These are phyloP conservation scores for Diaporthe nobilis DNA, from an alignment of 2,329 filamentous ascomycete species.

Conservation along the genomic window DNA sequence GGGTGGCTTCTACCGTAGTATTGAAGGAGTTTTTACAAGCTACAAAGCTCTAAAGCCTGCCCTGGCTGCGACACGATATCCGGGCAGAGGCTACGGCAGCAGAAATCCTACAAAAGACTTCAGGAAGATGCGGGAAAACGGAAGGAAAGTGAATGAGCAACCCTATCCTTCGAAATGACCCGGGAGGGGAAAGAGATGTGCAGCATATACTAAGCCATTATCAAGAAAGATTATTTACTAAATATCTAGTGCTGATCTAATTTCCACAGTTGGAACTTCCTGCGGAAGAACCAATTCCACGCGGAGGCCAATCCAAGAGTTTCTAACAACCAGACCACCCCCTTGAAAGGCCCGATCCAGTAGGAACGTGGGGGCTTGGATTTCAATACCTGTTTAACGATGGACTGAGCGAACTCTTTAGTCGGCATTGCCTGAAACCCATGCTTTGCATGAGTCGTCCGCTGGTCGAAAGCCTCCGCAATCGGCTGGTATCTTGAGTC, in stretches of 20 bases:
- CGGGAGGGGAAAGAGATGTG: too few relatives aligned
- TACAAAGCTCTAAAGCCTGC: too few relatives aligned
- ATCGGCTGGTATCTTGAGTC: slow-evolving; percentile 6
- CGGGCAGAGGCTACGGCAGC: too few relatives aligned
- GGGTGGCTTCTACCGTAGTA: too few relatives aligned
- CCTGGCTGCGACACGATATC: too few relatives aligned
- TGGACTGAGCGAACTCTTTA: slow-evolving; percentile 2
- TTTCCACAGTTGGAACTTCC: slow-evolving; percentile 1
- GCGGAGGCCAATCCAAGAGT: slow-evolving; percentile 2
- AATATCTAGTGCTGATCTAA: background rate
- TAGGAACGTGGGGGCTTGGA: slow-evolving; percentile 8
- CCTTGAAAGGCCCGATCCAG: slow-evolving; percentile 7
- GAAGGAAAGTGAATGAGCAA: too few relatives aligned
- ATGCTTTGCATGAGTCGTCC: slow-evolving; percentile 9
- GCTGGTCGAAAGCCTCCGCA: background rate
- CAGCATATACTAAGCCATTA: background rate
- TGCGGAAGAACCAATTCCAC: slow-evolving; percentile 11
- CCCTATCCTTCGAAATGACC: too few relatives aligned
- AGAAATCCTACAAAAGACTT: too few relatives aligned
- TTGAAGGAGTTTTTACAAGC: too few relatives aligned
- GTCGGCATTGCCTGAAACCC: slow-evolving; percentile 2
- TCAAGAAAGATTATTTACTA: background rate
- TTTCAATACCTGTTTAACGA: slow-evolving; percentile 2
- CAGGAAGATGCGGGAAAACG: too few relatives aligned
- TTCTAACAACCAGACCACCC: background rate